Evolutionary conservation across 208 protist species (phyloP).

Genomic region (Crithidia sp.): DNA sequence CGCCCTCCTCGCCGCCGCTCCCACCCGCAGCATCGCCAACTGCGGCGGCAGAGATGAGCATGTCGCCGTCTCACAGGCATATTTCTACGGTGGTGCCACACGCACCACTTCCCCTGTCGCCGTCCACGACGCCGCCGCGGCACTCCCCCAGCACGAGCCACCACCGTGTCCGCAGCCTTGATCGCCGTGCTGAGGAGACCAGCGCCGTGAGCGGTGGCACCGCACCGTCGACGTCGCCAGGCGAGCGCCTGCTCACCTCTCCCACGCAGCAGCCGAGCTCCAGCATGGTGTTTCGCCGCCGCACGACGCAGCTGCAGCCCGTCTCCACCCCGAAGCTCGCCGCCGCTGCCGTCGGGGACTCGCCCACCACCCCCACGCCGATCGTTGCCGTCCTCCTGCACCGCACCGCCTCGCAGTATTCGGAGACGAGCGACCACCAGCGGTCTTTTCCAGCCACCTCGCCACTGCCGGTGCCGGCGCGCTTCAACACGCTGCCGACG

Average conservation of each 20-base stretch:
- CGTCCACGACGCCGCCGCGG: not conserved
- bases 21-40: not conserved
- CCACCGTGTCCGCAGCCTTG: too few species aligned
- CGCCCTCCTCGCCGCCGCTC: not conserved
- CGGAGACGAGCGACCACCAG: conserved; percentile 20
- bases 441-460: conserved; percentile 16
- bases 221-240: not conserved
- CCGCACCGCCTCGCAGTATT: conserved; percentile 28
- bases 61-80: not conserved
- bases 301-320: not conserved
- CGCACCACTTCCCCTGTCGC: not conserved
- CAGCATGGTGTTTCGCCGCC: conserved; percentile 4
- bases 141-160: not conserved
- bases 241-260: not conserved
- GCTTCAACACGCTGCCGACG: conserved; percentile 28
- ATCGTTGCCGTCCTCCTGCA: conserved; percentile 20
- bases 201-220: not conserved
- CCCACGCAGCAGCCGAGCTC: not conserved
- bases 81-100: not conserved
- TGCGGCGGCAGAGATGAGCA: not conserved
- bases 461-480: conserved; percentile 7
- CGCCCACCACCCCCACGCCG: conserved; percentile 15
- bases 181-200: not conserved
- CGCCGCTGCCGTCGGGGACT: not conserved
- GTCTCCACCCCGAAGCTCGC: not conserved